Evolutionary conservation across 768 basidiomycete species (phyloP).

Genomic region (Candolleomyces aberdarensis): DNA sequence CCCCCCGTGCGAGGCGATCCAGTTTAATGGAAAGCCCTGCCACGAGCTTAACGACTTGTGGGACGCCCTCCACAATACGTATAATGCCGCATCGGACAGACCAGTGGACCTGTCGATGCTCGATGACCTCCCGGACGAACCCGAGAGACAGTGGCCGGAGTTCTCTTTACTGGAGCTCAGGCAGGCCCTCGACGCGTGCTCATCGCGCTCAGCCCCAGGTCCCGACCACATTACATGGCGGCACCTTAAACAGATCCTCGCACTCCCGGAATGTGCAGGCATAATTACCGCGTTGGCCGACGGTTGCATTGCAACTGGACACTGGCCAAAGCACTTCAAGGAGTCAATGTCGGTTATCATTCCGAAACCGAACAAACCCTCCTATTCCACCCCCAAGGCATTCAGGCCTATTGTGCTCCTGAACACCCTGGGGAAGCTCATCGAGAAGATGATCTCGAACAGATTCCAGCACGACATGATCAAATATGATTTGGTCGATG

Average conservation of each 20-base stretch:
- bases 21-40: conserved; percentile 6
- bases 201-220: conserved; percentile 3
- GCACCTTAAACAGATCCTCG: too few species aligned
- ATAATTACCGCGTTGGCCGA: neutral
- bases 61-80: too few species aligned
- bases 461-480: conserved; percentile 1
- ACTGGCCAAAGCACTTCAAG: neutral
- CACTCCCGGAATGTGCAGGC: too few species aligned
- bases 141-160: too few species aligned
- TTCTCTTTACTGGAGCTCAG: neutral
- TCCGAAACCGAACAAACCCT: conserved; percentile 10
- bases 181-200: neutral
- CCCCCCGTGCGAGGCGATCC: conserved; percentile 9
- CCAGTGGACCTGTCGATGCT: too few species aligned
- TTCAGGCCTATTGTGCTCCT: conserved; percentile 6
- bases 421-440: conserved; percentile 5
- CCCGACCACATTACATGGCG: conserved; percentile 5
- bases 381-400: conserved; percentile 2
- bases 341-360: too few species aligned
- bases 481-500: neutral
- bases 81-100: too few species aligned
- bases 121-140: too few species aligned
- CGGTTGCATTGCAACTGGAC: neutral
- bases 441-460: conserved; percentile 7
- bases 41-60: neutral